Conservation (phyloP, 2,329 filamentous ascomycete species). For the Madurella mycetomatis region DNA sequence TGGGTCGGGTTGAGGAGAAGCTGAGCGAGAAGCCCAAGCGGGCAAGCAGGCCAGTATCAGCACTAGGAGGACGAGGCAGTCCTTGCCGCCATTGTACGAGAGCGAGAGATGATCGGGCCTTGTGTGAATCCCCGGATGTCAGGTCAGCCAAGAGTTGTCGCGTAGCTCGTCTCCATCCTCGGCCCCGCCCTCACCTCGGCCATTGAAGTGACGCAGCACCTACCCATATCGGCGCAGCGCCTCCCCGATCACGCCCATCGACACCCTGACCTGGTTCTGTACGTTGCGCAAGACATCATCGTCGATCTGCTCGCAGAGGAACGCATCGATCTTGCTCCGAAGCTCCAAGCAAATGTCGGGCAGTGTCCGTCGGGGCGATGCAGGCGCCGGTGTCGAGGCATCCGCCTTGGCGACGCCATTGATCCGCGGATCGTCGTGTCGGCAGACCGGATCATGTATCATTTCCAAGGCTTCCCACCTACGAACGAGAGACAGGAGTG, state of each 20-base stretch:
- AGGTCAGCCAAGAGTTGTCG: constrained; percentile 7
- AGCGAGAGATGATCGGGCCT: constrained; percentile 77
- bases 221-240: constrained; percentile 74
- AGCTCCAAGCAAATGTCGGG: constrained; percentile 48
- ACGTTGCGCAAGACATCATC: constrained; percentile 57
- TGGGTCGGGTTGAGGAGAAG: constrained; percentile 14
- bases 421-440: constrained; percentile 1
- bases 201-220: constrained; percentile 28
- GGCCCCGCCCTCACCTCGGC: constrained; percentile 19
- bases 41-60: constrained; percentile 69
- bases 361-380: constrained; percentile 25
- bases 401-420: constrained; percentile 8
- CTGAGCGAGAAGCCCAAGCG: constrained; percentile 27
- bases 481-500: background rate
- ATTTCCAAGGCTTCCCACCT: background rate
- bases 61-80: constrained; percentile 88
- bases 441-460: background rate
- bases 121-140: constrained; percentile 5
- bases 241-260: constrained; percentile 68
- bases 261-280: constrained; percentile 69
- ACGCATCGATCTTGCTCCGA: constrained; percentile 57
- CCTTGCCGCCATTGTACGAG: constrained; percentile 97
- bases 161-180: background rate
- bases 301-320: constrained; percentile 57
- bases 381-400: background rate